Base-by-base conservation (phyloP, 352 stramenopile genomes). In the Phytophthora pinifolia region DNA sequence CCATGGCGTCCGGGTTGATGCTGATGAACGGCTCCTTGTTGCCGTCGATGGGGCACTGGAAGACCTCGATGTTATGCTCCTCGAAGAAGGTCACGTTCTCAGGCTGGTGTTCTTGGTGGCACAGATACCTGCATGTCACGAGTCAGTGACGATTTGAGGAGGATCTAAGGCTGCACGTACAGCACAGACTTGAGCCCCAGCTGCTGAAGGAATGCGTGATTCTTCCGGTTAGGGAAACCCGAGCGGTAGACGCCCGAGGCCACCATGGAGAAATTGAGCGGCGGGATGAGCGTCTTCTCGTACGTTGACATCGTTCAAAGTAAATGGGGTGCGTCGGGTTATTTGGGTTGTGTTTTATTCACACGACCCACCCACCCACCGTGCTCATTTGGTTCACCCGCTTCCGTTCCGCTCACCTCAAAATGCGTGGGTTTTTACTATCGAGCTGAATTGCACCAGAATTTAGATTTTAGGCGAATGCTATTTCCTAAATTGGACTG, bases 1-100 rank as follows among this genome's bases (percentile, higher is more conserved):
- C 77, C 76, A 96, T 93, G 18, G 81, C 70, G 42, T 94, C 74
- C 35, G 86, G 73, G 38, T 91, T 83, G 31, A 96, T 96, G 51
- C 81, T 88, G 47, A 94, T 90, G 62, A 96, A 96, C 12, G 87
- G 85, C 48, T 94, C 85, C 65, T 96, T 96, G 72, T 96, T 96
- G 55, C 87, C 87, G 46, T 93, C 81, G 42, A 96, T 92, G 14
- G 85, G 85, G 22, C 79, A 92, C 49, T 93, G 83, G 36, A 94
- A 90, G 2, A 95, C 70, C 36, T 86, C 55, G 44, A 94, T 93
- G 46, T 76, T 72, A 43, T 92, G 83, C 46, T 87, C 61, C n/a
- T 89, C 62, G 36, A 93, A 91, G 70, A 96, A 95, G 4, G 65
- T 65, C 10, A 87, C 52, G 68, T 94, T 95, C 47, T 91, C 83